Base-by-base conservation (phyloP, 2,329 filamentous ascomycete species). In the Ceratocystis diversiconidia region DNA sequence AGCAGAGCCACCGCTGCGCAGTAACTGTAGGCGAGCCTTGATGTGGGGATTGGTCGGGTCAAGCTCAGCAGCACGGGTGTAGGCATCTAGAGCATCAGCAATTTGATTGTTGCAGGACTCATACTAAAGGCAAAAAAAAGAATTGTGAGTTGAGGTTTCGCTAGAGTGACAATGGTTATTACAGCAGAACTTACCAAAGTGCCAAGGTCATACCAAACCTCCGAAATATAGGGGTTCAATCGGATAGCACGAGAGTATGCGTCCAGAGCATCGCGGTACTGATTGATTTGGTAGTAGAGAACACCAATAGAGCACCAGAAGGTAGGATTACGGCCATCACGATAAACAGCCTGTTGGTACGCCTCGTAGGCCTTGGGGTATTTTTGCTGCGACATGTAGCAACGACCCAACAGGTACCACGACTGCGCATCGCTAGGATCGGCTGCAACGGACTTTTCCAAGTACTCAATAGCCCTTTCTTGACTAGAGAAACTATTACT, bases 261-360 rank as follows among this genome's bases (percentile, higher is more conserved):
- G 78, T 99, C 94, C 64, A 99, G 83, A 2, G 94, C 94, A 79
- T 99, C 94, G 67, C 94, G 87, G 77, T 99, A 99, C 78, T 99
- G 94, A 76, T 97, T 99, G 79, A 99, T 99, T 77, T 97, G 94
- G 78, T 97, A 99, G 76, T 99, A 99, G 67, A 99, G 82, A 17
- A 99, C 94, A 74, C 94, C 94, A 73, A 99, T 99, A 8, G 92
- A 97, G 79, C 94, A 97, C 94, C 94, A 99, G 79, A 97, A 99
- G 1, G 94, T 97, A 19, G 94, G 94, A 74, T 97, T 97, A 70
- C 94, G 88, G 43, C 94, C 94, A 74, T 99, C 94, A 66, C 94
- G 90, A 74, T 99, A 99, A 48, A 99, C 94, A 2, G 94, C 94
- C 78, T 99, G 94, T 74, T 99, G 94, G 75, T 97, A 97, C 5